Base-by-base conservation (phyloP, 179 eudicot genomes). In the Beta corolliflora region DNA sequence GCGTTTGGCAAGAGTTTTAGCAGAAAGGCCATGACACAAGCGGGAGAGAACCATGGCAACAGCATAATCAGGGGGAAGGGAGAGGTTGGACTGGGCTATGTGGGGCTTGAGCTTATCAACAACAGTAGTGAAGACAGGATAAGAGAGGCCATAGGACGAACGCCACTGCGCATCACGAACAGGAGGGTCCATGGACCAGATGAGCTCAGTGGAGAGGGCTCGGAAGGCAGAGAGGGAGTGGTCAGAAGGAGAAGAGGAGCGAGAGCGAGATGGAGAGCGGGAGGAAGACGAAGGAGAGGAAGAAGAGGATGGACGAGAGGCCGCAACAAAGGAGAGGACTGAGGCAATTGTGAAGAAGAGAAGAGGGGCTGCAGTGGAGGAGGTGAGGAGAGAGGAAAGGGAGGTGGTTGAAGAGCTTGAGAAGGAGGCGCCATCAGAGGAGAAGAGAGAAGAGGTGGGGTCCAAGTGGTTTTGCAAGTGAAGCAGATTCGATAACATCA, bases 1-100 rank as follows among this genome's bases (percentile, higher is more conserved):
- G 8, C 98, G 87, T 44, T 86, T 61, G 46, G 97, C 95, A 11
- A 95, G 83, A 76, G 93, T 85, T 75, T 89, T 84, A 48, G 93
- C 87, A 18, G 94, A 85, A 54, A 80, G 85, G 31, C 98, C 98
- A 71, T 87, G 91, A 44, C 90, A 78, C 75, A 95, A 90, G 2
- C 99, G 90, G 8, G 97, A 91, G 46, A 95, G 93, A 58, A 95
- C 99, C 95, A 95, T 95, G 0, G 99, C 93, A 53, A 95, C 94
- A 31, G 98, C 98, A 84, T 93, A 95, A 78, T 95, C 99, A 19
- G 99, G 86, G 10, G 99, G 99, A 0, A 95, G 88, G 18, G 94
- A 92, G 85, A 95, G 93, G 67, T 95, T 92, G 5, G 93, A 92
- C 36, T 84, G 89, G 11, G 93, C 87, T 21, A 95, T 94, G 76